A percentile compares a stretch with the other conserved stretches of the same genome.
Conservation (phyloP, 352 stramenopile species). For the Pythium myriotylum region DNA sequence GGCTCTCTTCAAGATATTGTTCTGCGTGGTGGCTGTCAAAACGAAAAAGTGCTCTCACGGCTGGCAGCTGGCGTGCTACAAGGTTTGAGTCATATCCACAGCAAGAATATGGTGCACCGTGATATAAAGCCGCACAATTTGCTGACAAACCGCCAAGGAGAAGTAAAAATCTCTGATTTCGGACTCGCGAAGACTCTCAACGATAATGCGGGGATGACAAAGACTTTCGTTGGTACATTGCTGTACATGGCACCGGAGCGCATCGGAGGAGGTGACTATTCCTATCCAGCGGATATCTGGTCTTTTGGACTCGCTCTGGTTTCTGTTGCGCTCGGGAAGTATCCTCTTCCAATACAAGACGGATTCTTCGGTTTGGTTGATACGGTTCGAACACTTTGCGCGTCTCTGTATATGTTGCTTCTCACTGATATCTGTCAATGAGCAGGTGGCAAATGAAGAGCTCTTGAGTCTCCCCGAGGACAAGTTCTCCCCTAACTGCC, state of each 20-base stretch:
- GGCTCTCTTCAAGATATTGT: conserved; percentile 92
- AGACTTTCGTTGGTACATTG: conserved; percentile 94
- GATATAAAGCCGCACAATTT: conserved; percentile 94
- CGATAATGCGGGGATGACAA: conserved; percentile 71
- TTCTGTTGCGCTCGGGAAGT: conserved; percentile 81
- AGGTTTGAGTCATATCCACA: conserved; percentile 88
- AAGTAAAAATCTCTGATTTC: conserved; percentile 91
- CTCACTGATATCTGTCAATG: no score
- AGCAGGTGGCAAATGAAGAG: conserved; percentile 78
- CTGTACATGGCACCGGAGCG: conserved; percentile 95
- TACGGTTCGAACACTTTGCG: no score
- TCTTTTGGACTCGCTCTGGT: conserved; percentile 82
- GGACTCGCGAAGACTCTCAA: conserved; percentile 80
- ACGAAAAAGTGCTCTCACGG: conserved; percentile 80
- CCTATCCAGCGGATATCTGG: conserved; percentile 87
- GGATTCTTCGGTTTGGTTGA: conserved; percentile 89
- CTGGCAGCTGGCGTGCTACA: conserved; percentile 74
- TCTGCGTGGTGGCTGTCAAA: conserved; percentile 72
- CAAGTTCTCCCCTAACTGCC: conserved; percentile 66
- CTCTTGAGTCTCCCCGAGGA: conserved; percentile 66
- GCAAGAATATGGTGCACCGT: conserved; percentile 88
- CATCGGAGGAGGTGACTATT: conserved; percentile 91
- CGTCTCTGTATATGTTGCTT: no score
- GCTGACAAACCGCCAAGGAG: conserved; percentile 82
- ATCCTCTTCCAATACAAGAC: conserved; percentile 84